These are phyloP conservation scores for Fusarium circinatum DNA, from an alignment of 2,329 filamentous ascomycete genomes.

Conservation along the genomic window DNA sequence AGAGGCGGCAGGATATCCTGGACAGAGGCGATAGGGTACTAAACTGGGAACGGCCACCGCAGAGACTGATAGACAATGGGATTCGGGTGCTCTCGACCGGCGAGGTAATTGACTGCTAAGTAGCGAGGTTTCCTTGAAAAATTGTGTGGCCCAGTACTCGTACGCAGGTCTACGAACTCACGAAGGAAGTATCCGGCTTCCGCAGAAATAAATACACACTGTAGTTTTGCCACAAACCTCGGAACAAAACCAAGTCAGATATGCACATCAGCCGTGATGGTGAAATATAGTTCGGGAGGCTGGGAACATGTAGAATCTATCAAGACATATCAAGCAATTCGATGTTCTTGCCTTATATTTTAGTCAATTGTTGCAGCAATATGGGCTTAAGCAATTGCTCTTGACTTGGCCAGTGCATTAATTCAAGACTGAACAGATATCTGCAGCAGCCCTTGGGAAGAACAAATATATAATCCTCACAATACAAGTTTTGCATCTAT, in stretches of 20 bases:
- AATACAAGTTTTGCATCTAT: background rate
- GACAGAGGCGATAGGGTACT: background rate
- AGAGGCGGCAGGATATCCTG: background rate
- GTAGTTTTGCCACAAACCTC: background rate
- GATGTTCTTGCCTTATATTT: fast-evolving
- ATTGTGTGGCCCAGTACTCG: background rate
- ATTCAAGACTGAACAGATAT: background rate
- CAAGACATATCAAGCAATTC: background rate
- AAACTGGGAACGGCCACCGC: background rate
- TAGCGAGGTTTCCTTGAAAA: background rate
- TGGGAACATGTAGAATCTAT: background rate
- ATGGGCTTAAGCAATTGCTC: fast-evolving
- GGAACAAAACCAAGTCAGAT: background rate
- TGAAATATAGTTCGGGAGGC: no score
- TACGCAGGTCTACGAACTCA: background rate
- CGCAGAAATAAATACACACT: background rate
- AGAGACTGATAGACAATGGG: background rate
- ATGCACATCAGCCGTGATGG: background rate
- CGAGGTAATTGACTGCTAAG: background rate
- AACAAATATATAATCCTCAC: background rate
- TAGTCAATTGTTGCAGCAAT: fast-evolving
- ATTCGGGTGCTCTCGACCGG: background rate
- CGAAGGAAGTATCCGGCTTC: background rate
- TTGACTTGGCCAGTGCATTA: background rate
- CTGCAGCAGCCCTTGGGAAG: background rate